These are phyloP conservation scores for Saxophila tyrrhenica DNA, from an alignment of 495 filamentous ascomycete species.

Conservation along the genomic window DNA sequence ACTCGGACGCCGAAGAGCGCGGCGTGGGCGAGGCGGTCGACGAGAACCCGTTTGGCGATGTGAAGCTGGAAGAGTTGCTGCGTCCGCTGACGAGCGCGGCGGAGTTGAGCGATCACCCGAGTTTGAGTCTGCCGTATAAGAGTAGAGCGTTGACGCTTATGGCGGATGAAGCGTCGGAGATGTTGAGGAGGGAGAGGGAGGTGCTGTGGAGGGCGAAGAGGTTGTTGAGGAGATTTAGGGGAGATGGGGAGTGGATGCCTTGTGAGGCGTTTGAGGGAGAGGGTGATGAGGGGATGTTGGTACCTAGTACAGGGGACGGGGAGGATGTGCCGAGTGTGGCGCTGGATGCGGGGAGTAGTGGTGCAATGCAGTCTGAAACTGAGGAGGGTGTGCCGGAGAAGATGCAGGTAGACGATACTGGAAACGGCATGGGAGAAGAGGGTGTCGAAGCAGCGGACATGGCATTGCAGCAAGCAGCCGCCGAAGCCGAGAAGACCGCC, in stretches of 20 bases:
- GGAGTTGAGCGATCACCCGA: conserved; percentile 74
- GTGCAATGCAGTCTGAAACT: background rate
- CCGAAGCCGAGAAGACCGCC: conserved; percentile 3
- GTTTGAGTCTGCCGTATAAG: conserved; percentile 68
- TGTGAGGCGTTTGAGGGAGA: conserved; percentile 50
- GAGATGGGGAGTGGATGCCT: conserved; percentile 70
- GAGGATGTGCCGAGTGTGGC: conserved; percentile 8
- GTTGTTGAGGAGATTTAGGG: conserved; percentile 62
- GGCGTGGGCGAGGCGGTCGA: conserved; percentile 71
- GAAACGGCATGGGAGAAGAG: background rate
- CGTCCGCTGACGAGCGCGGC: conserved; percentile 77
- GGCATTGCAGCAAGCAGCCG: background rate
- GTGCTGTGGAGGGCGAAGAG: conserved; percentile 68
- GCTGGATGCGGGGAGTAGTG: background rate
- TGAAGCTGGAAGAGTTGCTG: conserved; percentile 39
- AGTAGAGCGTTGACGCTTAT: conserved; percentile 74
- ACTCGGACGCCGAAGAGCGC: conserved; percentile 59
- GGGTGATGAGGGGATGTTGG: conserved; percentile 35
- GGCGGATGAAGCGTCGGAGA: conserved; percentile 52
- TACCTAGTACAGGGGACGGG: background rate
- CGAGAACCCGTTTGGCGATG: conserved; percentile 37
- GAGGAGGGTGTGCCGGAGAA: background rate
- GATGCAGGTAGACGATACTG: background rate
- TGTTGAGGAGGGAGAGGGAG: conserved; percentile 65
- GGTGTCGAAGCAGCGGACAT: conserved; percentile 8